Base-by-base conservation (phyloP, 768 basidiomycete species). In the Boletus edulis region DNA sequence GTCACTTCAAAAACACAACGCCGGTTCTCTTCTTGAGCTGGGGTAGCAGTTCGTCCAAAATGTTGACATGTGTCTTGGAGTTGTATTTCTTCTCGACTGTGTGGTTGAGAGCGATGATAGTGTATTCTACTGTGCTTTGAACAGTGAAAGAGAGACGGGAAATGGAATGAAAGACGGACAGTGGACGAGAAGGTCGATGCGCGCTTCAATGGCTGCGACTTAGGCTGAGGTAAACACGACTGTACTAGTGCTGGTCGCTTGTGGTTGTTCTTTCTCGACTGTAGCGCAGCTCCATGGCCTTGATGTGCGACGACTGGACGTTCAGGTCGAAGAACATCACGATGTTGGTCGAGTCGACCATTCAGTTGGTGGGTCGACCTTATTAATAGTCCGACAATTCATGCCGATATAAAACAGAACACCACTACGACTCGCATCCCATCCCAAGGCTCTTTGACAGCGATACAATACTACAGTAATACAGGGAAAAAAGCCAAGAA, bases 91-190 rank as follows among this genome's bases (percentile, higher is more conserved):
- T 84, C 53, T 83, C 75, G 15, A 89, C 78, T 2, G 81, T 83
- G 62, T 94, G 89, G 62, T 83, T 88, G 58, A 95, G 78, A 2
- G 86, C 87, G 46, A 95, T 66, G 35, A 91, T 84, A 29, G 86
- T 82, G 72, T 94, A 95, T 78, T 92, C 92, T 76, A 95, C 92
- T 95, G 68, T 31, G 37, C 46, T 52, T 56, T 17, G 20, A 41
- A 40, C 18, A 2, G 53, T 67, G 35, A 62, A 48, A 35, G 14
- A 24, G 31, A n/a, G 12, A 22, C 9, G 5, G 15, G 46, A 18
- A 1, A 2, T 0, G 14, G 4, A 4, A 18, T 0, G 39, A 58
- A 32, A 43, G 56, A 79, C 86, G 65, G 58, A 91, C 90, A 82
- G 69, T 89, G 87, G 34, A 86, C 75, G 37, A 91, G 79, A 35